Conservation (phyloP, 129 eudicot species). For the Chrysanthemum makinoi region DNA sequence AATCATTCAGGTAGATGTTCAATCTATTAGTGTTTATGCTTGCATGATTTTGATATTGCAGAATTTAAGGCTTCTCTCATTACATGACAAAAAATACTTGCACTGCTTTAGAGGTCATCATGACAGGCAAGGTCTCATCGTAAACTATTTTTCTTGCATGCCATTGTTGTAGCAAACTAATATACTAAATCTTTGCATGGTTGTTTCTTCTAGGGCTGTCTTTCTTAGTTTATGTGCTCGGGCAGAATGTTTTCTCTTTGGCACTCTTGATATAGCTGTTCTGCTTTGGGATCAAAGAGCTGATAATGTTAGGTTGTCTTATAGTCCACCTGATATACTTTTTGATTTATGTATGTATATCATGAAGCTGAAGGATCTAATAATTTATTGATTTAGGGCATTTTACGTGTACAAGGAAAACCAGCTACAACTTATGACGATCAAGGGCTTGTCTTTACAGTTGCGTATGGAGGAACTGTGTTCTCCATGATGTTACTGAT, state of each 20-base stretch:
- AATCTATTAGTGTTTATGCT: conserved; percentile 9
- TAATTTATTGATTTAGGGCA: conserved; percentile 55
- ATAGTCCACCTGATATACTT: conserved; percentile 8
- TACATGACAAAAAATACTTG: conserved; percentile 95
- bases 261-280: conserved; percentile 96
- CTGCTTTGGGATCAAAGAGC: conserved; percentile 99
- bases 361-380: conserved; percentile 14
- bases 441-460: conserved; percentile 91
- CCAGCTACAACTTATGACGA: conserved; percentile 97
- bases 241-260: conserved; percentile 80
- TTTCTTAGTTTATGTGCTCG: conserved; percentile 91
- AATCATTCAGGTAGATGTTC: background rate
- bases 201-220: conserved; percentile 60
- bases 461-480: conserved; percentile 77
- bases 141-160: conserved; percentile 23
- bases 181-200: conserved; percentile 18
- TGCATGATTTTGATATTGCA: conserved; percentile 30
- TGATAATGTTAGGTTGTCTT: conserved; percentile 88
- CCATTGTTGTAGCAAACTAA: conserved; percentile 3
- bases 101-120: conserved; percentile 98
- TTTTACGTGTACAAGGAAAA: conserved; percentile 94
- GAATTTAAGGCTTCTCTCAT: conserved; percentile 96
- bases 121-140: conserved; percentile 66
- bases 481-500: conserved; percentile 32
- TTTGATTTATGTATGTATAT: background rate